phyloP scores from a whole-genome alignment of 495 filamentous ascomycete species.

The Alectoria sarmentosa region DNA sequence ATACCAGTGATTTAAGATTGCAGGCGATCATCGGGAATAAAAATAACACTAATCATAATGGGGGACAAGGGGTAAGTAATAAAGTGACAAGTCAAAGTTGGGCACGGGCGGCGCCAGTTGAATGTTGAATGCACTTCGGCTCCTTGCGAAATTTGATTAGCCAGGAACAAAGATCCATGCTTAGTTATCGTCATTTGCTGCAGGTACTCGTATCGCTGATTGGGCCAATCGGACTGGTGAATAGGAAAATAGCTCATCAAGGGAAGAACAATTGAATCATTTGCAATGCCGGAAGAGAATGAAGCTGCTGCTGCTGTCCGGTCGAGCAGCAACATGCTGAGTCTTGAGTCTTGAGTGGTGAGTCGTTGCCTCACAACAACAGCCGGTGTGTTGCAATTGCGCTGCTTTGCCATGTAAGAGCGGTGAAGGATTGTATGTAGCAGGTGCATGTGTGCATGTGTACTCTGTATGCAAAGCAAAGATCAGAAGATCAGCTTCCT shows the following conservation, averaged over 20 bases:
- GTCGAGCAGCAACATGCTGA: not conserved
- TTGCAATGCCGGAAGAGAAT: not conserved
- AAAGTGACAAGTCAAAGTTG: constrained; percentile 16
- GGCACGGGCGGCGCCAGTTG: constrained; percentile 8
- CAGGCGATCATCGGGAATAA: constrained; percentile 10
- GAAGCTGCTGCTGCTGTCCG: not conserved
- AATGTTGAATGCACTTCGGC: constrained; percentile 3
- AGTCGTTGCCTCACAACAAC: not conserved
- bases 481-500: too few species aligned
- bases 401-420: not conserved
- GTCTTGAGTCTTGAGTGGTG: not conserved
- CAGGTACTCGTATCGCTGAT: not conserved
- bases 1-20: constrained; percentile 17
- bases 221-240: too few species aligned
- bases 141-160: not conserved
- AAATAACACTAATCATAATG: too few species aligned
- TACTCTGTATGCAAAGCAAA: not conserved
- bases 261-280: not conserved
- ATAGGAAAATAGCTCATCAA: too few species aligned
- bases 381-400: not conserved
- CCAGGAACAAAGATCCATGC: not conserved
- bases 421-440: not conserved
- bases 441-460: not conserved
- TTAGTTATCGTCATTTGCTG: not conserved
- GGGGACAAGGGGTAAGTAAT: too few species aligned